Conservation (phyloP, 192 early-diverging fungal genomes). For the Umbelopsis vinacea region DNA sequence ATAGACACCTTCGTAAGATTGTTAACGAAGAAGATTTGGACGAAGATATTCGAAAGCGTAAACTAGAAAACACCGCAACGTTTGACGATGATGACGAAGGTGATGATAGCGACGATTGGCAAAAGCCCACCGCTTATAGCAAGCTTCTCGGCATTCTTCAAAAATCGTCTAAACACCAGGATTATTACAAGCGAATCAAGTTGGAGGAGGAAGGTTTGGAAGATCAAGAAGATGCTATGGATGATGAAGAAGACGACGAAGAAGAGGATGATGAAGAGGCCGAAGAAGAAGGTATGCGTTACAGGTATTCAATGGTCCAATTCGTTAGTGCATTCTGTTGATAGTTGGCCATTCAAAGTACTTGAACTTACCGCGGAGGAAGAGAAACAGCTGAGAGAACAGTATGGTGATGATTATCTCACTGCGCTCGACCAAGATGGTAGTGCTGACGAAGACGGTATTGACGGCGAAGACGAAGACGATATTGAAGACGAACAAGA, state of each 20-base stretch:
- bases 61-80: conserved; percentile 31
- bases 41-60: conserved; percentile 42
- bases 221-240: conserved; percentile 39
- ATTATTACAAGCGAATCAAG: conserved; percentile 52
- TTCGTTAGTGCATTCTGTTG: background rate
- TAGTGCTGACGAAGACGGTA: conserved; percentile 38
- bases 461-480: conserved; percentile 43
- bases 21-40: conserved; percentile 54
- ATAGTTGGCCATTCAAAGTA: background rate
- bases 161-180: conserved; percentile 57
- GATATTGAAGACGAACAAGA: conserved; percentile 46
- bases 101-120: conserved; percentile 51
- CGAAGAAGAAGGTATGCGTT: conserved; percentile 26
- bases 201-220: conserved; percentile 57
- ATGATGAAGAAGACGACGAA: conserved; percentile 31
- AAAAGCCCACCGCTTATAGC: conserved; percentile 60
- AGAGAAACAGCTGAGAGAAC: conserved; percentile 1
- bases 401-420: conserved; percentile 18
- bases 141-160: conserved; percentile 61
- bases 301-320: background rate
- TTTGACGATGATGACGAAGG: conserved; percentile 40
- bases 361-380: conserved; percentile 13
- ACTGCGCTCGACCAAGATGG: conserved; percentile 30
- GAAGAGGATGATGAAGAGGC: conserved; percentile 24
- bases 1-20: conserved; percentile 49